Percentiles rank a stretch among this genome's conserved stretches.
Evolutionary conservation across 768 basidiomycete species (phyloP).

Genomic region (Megacollybia marginata): DNA sequence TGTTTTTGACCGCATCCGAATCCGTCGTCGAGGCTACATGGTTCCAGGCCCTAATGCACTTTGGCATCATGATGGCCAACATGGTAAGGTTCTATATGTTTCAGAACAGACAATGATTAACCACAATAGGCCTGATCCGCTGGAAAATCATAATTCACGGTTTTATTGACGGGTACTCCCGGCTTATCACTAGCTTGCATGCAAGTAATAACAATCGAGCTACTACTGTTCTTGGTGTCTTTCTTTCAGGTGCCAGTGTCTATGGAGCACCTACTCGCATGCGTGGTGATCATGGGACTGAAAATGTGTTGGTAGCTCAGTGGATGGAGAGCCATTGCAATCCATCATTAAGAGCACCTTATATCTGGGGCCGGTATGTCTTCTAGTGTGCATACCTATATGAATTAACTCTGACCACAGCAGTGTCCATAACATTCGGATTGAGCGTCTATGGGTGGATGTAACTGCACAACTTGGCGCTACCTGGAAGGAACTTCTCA

Average conservation of each 20-base stretch:
- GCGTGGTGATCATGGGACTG: slow-evolving; percentile 26
- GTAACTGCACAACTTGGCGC: background rate
- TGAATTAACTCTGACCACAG: background rate
- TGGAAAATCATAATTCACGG: slow-evolving; percentile 24
- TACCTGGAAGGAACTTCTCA: too few species aligned
- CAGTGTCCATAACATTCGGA: too few species aligned
- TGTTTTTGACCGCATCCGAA: slow-evolving; percentile 19
- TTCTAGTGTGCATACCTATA: slow-evolving; percentile 10
- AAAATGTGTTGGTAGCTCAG: slow-evolving; percentile 17
- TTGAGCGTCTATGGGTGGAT: background rate
- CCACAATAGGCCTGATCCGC: slow-evolving; percentile 14
- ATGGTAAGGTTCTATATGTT: slow-evolving; percentile 11
- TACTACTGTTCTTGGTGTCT: slow-evolving; percentile 22
- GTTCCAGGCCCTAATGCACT: slow-evolving; percentile 28
- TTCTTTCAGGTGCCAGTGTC: too few species aligned
- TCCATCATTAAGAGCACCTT: slow-evolving; percentile 9
- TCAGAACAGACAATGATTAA: background rate
- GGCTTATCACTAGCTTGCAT: slow-evolving; percentile 19
- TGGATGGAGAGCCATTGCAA: slow-evolving; percentile 7
- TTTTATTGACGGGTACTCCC: slow-evolving; percentile 18
- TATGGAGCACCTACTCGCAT: slow-evolving; percentile 19
- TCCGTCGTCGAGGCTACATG: slow-evolving; percentile 16
- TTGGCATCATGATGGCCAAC: too few species aligned
- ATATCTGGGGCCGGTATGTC: too few species aligned
- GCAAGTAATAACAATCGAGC: slow-evolving; percentile 26